phyloP scores from a whole-genome alignment of 75 land plant species.

The Selaginella moellendorffii region DNA sequence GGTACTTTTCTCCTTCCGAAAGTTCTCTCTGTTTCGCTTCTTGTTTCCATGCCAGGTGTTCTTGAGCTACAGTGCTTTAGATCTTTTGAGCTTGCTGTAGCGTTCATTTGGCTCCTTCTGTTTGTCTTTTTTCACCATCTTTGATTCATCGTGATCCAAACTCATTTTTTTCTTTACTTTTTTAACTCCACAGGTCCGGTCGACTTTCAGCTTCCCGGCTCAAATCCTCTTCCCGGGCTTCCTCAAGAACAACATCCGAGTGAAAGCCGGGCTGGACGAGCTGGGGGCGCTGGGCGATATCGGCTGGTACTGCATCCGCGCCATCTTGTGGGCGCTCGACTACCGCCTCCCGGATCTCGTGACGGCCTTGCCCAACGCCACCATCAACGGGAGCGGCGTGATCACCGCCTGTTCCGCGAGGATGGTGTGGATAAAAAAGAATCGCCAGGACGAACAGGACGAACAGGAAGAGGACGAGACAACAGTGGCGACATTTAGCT shows the following conservation, averaged over 20 bases:
- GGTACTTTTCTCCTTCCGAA: too few relatives aligned
- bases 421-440: constrained; percentile 43
- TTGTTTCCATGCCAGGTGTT: background rate
- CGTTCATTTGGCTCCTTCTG: background rate
- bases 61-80: too few relatives aligned
- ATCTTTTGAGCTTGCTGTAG: too few relatives aligned
- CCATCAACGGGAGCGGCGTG: constrained; percentile 48
- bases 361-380: constrained; percentile 32
- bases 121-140: background rate
- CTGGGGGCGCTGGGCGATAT: constrained; percentile 70
- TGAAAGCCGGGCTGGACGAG: constrained; percentile 66
- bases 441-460: too few relatives aligned
- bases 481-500: constrained; percentile 45
- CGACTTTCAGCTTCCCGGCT: constrained; percentile 14
- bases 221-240: constrained; percentile 21
- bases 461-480: too few relatives aligned
- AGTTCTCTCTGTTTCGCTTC: too few relatives aligned
- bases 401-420: constrained; percentile 47
- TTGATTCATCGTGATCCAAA: background rate
- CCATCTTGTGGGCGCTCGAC: constrained; percentile 45
- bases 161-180: background rate
- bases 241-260: constrained; percentile 48
- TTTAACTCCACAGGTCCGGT: constrained; percentile 24
- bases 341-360: constrained; percentile 53
- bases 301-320: constrained; percentile 77